A percentile compares a stretch with the other conserved stretches of the same genome.
These are phyloP conservation scores for Phytophthora tentaculata DNA, from an alignment of 352 stramenopile species.

Conservation along the genomic window DNA sequence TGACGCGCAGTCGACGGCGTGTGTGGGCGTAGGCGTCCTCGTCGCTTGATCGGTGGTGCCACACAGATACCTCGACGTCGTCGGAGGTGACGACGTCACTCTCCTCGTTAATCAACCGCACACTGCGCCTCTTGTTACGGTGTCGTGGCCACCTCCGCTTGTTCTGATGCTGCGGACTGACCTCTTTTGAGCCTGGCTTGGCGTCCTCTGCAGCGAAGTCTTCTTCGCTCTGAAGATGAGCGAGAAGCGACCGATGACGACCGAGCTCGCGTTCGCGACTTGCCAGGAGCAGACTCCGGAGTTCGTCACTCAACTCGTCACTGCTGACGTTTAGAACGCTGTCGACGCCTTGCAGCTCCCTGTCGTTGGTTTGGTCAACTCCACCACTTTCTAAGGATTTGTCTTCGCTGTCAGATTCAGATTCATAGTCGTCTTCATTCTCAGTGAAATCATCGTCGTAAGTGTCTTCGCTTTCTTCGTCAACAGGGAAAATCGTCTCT, in stretches of 20 bases:
- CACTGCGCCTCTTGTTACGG: slow-evolving; percentile 1
- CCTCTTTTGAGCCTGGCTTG: slow-evolving; percentile 1
- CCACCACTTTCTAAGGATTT: slow-evolving; percentile 5
- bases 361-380: neutral
- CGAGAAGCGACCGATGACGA: slow-evolving; percentile 6
- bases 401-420: too few relatives aligned
- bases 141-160: neutral
- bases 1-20: slow-evolving; percentile 18
- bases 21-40: neutral
- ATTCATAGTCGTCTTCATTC: too few relatives aligned
- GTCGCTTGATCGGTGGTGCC: neutral
- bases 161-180: neutral
- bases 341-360: neutral
- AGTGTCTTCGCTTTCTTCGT: slow-evolving; percentile 17
- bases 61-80: neutral
- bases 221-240: slow-evolving; percentile 24
- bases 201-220: neutral
- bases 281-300: slow-evolving; percentile 19
- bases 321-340: neutral
- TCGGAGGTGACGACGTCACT: neutral
- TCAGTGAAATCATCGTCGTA: neutral
- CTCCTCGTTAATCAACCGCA: neutral
- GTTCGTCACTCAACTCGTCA: slow-evolving; percentile 24
- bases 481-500: slow-evolving; percentile 13
- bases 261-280: slow-evolving; percentile 22